Evolutionary conservation across 768 basidiomycete genomes (phyloP).

Genomic region (Pleurotus salmoneostramineus): DNA sequence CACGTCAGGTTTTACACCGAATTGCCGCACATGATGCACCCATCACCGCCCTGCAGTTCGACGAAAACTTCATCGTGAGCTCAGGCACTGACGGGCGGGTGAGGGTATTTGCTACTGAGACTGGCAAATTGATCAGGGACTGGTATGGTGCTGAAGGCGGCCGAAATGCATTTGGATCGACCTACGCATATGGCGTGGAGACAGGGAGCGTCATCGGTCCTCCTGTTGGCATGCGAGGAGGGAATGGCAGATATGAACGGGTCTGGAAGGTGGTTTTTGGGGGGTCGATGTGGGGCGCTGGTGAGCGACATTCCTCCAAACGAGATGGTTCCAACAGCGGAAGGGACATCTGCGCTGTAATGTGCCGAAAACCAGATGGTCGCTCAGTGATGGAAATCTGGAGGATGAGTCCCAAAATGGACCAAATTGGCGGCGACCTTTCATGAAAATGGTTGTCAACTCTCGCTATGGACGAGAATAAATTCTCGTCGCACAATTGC

Average conservation of each 20-base stretch:
- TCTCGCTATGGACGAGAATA: no score
- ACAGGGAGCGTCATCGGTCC: conserved; percentile 9
- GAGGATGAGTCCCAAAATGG: conserved; percentile 50
- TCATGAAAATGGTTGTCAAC: background rate
- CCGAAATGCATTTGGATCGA: background rate
- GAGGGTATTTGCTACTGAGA: conserved; percentile 62
- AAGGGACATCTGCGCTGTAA: conserved; percentile 69
- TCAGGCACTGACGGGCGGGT: conserved; percentile 86
- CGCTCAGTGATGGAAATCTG: conserved; percentile 89
- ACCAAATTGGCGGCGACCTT: background rate
- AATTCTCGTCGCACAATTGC: no score
- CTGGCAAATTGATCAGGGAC: conserved; percentile 36
- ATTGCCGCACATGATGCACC: conserved; percentile 88
- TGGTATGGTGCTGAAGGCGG: background rate
- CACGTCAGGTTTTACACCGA: conserved; percentile 48
- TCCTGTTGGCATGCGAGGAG: conserved; percentile 54
- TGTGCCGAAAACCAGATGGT: conserved; percentile 68
- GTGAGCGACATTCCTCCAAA: no score
- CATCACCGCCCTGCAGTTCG: conserved; percentile 86
- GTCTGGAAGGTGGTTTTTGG: conserved; percentile 86
- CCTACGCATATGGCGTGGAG: background rate
- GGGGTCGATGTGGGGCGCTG: conserved; percentile 17
- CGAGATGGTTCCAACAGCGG: background rate
- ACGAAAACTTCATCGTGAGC: conserved; percentile 76
- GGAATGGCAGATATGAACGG: conserved; percentile 67